Percentiles rank a stretch among this genome's conserved stretches.
Conservation (phyloP, 768 basidiomycete species). For the Scleroderma bovista region DNA sequence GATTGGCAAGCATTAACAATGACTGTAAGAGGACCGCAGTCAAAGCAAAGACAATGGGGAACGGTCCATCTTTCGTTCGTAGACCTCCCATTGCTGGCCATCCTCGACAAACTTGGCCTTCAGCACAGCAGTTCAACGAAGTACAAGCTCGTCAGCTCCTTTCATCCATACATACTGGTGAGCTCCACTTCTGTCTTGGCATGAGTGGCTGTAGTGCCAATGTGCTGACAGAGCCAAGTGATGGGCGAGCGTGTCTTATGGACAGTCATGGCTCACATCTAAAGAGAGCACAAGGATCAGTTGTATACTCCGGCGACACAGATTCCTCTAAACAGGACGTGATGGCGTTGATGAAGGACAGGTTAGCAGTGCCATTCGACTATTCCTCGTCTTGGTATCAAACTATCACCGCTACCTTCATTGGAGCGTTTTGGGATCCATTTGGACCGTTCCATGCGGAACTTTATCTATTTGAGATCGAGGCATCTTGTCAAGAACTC, state of each 20-base stretch:
- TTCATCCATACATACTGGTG: conserved; percentile 98
- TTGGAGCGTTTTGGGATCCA: conserved; percentile 79
- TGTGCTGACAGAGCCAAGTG: conserved; percentile 49
- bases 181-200: conserved; percentile 18
- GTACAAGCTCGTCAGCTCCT: conserved; percentile 67
- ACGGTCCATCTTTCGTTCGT: conserved; percentile 12
- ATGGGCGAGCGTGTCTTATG: conserved; percentile 96
- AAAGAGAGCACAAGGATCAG: conserved; percentile 60
- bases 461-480: conserved; percentile 76
- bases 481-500: conserved; percentile 73
- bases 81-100: conserved; percentile 5
- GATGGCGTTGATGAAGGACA: conserved; percentile 74
- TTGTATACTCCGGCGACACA: conserved; percentile 88
- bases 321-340: conserved; percentile 79
- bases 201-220: too few relatives aligned
- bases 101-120: conserved; percentile 17
- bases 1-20: too few relatives aligned
- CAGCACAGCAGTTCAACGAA: not conserved
- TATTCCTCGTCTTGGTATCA: not conserved
- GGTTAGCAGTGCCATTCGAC: conserved; percentile 41
- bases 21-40: too few relatives aligned
- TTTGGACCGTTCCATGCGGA: conserved; percentile 56
- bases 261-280: conserved; percentile 78
- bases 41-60: too few relatives aligned
- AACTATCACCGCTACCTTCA: too few relatives aligned